A percentile compares a stretch with the other conserved stretches of the same genome.
Conservation (phyloP, 768 basidiomycete genomes). For the Trametes elegans region DNA sequence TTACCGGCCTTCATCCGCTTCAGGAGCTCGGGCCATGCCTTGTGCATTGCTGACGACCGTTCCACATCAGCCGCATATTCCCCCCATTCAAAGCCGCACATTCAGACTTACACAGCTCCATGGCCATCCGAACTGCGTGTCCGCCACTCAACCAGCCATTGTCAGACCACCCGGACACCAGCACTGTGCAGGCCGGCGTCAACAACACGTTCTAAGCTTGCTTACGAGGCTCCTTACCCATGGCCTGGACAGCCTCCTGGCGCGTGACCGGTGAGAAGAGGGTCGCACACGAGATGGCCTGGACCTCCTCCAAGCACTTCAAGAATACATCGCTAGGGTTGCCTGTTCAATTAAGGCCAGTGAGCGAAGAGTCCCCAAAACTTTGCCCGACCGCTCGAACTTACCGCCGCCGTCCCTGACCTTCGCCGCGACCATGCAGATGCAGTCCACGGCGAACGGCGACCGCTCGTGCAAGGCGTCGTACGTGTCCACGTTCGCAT, state of each 20-base stretch:
- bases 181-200: slow-evolving; percentile 44
- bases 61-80: not conserved
- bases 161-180: slow-evolving; percentile 93
- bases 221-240: slow-evolving; percentile 56
- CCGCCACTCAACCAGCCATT: slow-evolving; percentile 95
- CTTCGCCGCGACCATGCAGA: slow-evolving; percentile 91
- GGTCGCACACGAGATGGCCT: slow-evolving; percentile 78
- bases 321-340: slow-evolving; percentile 71
- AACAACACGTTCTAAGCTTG: slow-evolving; percentile 6
- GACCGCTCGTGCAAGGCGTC: slow-evolving; percentile 84
- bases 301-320: slow-evolving; percentile 80
- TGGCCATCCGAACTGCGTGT: slow-evolving; percentile 96
- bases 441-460: slow-evolving; percentile 89
- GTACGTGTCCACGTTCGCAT: slow-evolving; percentile 78
- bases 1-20: slow-evolving; percentile 75
- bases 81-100: not conserved
- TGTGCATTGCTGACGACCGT: slow-evolving; percentile 68
- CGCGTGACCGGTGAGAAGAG: slow-evolving; percentile 85
- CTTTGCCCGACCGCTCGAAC: slow-evolving; percentile 19
- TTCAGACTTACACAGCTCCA: slow-evolving; percentile 76
- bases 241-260: slow-evolving; percentile 88
- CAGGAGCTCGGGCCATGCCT: slow-evolving; percentile 83
- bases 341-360: slow-evolving; percentile 38
- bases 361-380: slow-evolving; percentile 2
- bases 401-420: slow-evolving; percentile 88